A percentile compares a stretch with the other conserved stretches of the same genome.
Conservation (phyloP, 176 grass and related monocot species). For the Bromus sterilis region DNA sequence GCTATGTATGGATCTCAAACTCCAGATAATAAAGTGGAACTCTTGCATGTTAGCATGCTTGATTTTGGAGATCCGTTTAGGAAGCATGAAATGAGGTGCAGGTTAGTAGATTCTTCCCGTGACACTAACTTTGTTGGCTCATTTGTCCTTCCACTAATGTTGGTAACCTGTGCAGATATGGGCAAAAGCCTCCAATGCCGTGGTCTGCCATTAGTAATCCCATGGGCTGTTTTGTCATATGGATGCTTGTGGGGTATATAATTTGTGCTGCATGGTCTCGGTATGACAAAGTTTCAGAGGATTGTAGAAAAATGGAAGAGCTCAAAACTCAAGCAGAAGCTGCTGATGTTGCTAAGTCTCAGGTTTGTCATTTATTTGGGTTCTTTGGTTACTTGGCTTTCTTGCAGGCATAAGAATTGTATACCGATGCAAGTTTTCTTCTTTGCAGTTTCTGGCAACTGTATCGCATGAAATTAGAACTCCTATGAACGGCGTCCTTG, state of each 20-base stretch:
- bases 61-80: slow-evolving; percentile 98
- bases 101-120: slow-evolving; percentile 32
- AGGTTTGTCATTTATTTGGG: slow-evolving; percentile 32
- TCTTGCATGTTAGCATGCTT: slow-evolving; percentile 72
- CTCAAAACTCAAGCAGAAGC: slow-evolving; percentile 93
- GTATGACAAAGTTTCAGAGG: slow-evolving; percentile 90
- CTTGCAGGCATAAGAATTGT: not conserved
- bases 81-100: slow-evolving; percentile 93
- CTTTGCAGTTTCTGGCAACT: slow-evolving; percentile 89
- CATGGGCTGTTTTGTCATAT: slow-evolving; percentile 77
- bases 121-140: slow-evolving; percentile 5
- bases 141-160: slow-evolving; percentile 26
- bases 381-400: not conserved
- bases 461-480: slow-evolving; percentile 99
- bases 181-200: slow-evolving; percentile 57
- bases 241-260: slow-evolving; percentile 75
- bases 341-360: slow-evolving; percentile 92
- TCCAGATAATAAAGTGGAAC: slow-evolving; percentile 27
- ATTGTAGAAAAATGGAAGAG: slow-evolving; percentile 93
- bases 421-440: slow-evolving; percentile 8
- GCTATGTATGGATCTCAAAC: slow-evolving; percentile 76
- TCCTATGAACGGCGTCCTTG: slow-evolving; percentile 96
- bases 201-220: slow-evolving; percentile 63
- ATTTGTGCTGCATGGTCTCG: slow-evolving; percentile 65
- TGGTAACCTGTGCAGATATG: slow-evolving; percentile 47